A percentile compares a stretch with the other conserved stretches of the same genome.
phyloP scores from a whole-genome alignment of 164 flowering plant genomes.

The Liquidambar formosana region DNA sequence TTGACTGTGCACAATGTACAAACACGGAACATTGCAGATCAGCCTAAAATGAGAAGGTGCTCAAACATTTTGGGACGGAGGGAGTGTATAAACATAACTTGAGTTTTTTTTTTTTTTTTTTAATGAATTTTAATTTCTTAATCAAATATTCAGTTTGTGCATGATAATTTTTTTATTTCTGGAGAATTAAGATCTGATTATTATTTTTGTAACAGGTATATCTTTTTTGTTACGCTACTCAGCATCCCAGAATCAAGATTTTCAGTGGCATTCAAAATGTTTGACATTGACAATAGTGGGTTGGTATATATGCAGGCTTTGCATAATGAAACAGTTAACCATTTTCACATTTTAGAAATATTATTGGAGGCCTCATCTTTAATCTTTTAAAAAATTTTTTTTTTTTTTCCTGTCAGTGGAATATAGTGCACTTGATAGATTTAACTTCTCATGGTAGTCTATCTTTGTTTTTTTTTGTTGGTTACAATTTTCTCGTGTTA shows the following conservation, averaged over 20 bases:
- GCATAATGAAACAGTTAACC: background rate
- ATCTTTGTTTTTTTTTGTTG: too few relatives aligned
- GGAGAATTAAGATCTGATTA: background rate
- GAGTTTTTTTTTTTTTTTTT: background rate
- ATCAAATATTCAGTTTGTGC: background rate
- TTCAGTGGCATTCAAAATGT: conserved; percentile 89
- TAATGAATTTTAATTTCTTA: background rate
- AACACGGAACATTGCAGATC: too few relatives aligned
- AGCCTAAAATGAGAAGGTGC: too few relatives aligned
- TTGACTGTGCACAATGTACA: too few relatives aligned
- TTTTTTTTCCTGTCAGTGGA: background rate
- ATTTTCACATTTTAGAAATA: background rate
- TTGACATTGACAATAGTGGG: conserved; percentile 84
- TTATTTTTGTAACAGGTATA: conserved; percentile 61
- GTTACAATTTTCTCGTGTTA: background rate
- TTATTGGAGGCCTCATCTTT: background rate
- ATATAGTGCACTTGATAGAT: background rate
- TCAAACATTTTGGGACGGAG: too few relatives aligned
- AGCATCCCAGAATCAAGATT: conserved; percentile 97
- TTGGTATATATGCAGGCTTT: conserved; percentile 28
- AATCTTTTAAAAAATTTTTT: too few relatives aligned
- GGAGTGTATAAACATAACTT: background rate
- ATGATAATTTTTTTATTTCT: background rate
- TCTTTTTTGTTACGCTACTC: conserved; percentile 87
- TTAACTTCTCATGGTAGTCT: background rate